Percentiles rank a stretch among this genome's conserved stretches.
Conservation (phyloP, 352 stramenopile genomes). For the Globisporangium okanoganense region DNA sequence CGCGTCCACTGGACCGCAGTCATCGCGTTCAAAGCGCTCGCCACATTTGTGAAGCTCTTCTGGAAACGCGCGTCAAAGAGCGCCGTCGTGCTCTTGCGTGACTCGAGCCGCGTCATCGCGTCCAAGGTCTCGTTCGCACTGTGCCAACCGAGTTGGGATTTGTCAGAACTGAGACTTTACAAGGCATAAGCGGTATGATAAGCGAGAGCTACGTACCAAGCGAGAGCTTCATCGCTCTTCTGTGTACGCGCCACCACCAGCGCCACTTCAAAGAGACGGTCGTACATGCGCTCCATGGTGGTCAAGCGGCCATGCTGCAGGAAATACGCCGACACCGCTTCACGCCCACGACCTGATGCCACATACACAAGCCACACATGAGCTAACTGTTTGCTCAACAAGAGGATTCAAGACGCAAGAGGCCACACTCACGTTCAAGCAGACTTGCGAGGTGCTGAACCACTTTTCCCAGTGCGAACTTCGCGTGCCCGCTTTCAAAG, state of each 20-base stretch:
- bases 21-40: constrained; percentile 19
- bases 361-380: background rate
- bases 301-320: constrained; percentile 43
- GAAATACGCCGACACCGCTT: constrained; percentile 52
- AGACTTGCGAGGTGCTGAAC: constrained; percentile 32
- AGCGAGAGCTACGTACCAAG: constrained; percentile 17
- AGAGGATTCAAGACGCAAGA: background rate
- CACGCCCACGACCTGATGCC: constrained; percentile 29
- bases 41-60: constrained; percentile 19
- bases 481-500: constrained; percentile 37
- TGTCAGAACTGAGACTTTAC: background rate
- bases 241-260: constrained; percentile 21
- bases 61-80: constrained; percentile 34
- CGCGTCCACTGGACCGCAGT: constrained; percentile 37
- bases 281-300: constrained; percentile 33
- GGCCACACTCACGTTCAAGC: constrained; percentile 37
- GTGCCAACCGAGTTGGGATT: background rate
- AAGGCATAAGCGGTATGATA: constrained; percentile 6
- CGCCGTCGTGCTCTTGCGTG: constrained; percentile 6
- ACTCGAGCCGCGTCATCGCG: constrained; percentile 25
- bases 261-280: constrained; percentile 41
- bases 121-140: constrained; percentile 27
- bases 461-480: constrained; percentile 27
- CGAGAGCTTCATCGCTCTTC: background rate
- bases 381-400: background rate